Percentiles rank a stretch among this genome's conserved stretches.
Conservation (phyloP, 202 grass and related monocot genomes). For the Hordeum pubiflorum region DNA sequence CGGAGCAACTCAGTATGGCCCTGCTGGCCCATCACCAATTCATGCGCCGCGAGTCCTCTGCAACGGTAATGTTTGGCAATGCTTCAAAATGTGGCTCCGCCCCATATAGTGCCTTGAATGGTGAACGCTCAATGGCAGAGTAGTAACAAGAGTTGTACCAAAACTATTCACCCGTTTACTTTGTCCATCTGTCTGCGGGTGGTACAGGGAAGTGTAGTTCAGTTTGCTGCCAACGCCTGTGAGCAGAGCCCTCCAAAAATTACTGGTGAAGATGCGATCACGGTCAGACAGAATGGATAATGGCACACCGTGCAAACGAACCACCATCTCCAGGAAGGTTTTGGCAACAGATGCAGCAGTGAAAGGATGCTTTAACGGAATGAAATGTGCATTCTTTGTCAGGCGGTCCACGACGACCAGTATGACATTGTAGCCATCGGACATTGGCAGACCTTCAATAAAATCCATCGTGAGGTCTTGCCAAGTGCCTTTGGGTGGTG, state of each 20-base stretch:
- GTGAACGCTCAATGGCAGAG: neutral
- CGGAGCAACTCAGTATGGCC: neutral
- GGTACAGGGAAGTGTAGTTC: neutral
- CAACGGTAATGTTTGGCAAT: neutral
- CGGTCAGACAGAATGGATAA: neutral
- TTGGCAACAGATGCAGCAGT: neutral
- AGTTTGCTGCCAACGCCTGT: neutral
- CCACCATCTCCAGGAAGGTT: neutral
- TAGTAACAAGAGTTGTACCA: neutral
- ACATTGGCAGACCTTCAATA: neutral
- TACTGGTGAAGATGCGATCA: neutral
- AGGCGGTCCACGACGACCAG: neutral
- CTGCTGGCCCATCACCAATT: neutral
- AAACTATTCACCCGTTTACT: neutral
- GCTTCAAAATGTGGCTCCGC: neutral
- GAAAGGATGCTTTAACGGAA: neutral
- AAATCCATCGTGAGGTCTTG: neutral
- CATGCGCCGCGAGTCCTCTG: neutral
- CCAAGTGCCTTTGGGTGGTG: neutral
- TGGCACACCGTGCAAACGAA: neutral
- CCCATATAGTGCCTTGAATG: neutral
- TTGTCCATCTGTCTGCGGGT: neutral
- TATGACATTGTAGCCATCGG: neutral
- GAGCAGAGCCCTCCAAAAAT: neutral
- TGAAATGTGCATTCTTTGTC: neutral